Base-by-base conservation (phyloP, 768 basidiomycete species). In the Leucocoprinus sp. region DNA sequence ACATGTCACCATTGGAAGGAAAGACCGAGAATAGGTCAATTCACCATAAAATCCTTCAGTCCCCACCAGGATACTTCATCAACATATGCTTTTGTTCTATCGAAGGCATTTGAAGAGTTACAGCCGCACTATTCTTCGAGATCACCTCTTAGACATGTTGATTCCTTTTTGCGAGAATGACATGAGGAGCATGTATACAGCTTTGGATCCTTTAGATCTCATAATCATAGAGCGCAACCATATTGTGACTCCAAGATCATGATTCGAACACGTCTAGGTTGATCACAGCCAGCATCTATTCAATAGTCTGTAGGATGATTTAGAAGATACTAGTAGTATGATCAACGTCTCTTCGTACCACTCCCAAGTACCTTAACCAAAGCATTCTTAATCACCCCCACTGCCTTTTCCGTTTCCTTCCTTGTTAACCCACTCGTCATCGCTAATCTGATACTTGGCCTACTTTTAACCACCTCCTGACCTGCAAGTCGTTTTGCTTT, bases 341-440 rank as follows among this genome's bases (percentile, higher is more conserved):
- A n/a, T 45, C 58, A 82, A 55, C 71, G 66, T 54, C 76, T 72
- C 67, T 64, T 82, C n/a, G n/a, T n/a, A n/a, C n/a, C n/a, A n/a
- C n/a, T n/a, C 21, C 75, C 70, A 40, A 92, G 62, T 3, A 89
- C 78, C 68, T 93, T 91, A 31, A 74, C 69, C 36, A 92, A 66
- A 29, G 82, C 83, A 23, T 71, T 69, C 66, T 84, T 89, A 47
- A 99, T 63, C 15, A 85, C 74, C 18, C 65, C 66, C 5, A 82
- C 78, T 2, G 93, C 87, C 69, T 91, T 93, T 71, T 96, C 93
- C 44, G 82, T 78, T 55, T 98, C 96, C 66, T 93, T 95, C 74
- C 72, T 84, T 19, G 82, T 81, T 52, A 97, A 61, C 11, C 80
- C 91, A 11, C 81, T 76, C 4, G 77, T 83, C 50, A 93, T 66